phyloP scores from a whole-genome alignment of 2,329 filamentous ascomycete species.

The Cordyceps farinosa region DNA sequence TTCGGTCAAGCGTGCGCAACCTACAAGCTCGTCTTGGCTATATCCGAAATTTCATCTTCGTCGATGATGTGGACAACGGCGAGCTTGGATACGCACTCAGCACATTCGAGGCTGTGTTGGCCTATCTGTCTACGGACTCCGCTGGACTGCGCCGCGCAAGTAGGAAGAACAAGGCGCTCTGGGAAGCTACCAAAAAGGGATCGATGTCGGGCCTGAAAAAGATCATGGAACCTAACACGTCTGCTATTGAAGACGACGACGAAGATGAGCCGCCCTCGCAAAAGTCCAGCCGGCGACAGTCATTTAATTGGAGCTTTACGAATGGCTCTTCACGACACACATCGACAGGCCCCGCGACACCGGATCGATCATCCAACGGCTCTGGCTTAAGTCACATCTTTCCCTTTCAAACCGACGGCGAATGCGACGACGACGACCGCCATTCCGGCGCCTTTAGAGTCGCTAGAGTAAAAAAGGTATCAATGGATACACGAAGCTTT shows the following conservation, averaged over 20 bases:
- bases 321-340: slow-evolving; percentile 43
- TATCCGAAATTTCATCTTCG: slow-evolving; percentile 96
- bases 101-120: slow-evolving; percentile 89
- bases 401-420: slow-evolving; percentile 64
- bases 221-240: slow-evolving; percentile 70
- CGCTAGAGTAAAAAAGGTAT: slow-evolving; percentile 71
- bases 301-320: slow-evolving; percentile 45
- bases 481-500: slow-evolving; percentile 84
- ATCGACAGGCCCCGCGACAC: slow-evolving; percentile 39
- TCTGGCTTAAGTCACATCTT: slow-evolving; percentile 79
- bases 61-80: slow-evolving; percentile 93
- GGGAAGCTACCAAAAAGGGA: slow-evolving; percentile 80
- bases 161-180: slow-evolving; percentile 77
- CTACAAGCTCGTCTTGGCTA: slow-evolving; percentile 87
- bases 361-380: slow-evolving; percentile 53
- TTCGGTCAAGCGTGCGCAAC: slow-evolving; percentile 81
- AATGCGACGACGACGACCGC: slow-evolving; percentile 39
- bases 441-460: slow-evolving; percentile 25
- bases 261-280: slow-evolving; percentile 37
- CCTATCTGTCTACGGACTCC: slow-evolving; percentile 82
- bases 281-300: slow-evolving; percentile 42
- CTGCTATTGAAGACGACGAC: slow-evolving; percentile 45
- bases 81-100: slow-evolving; percentile 95
- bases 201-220: slow-evolving; percentile 69
- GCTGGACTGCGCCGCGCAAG: slow-evolving; percentile 79